Conservation (phyloP, 2,329 filamentous ascomycete genomes). For the Dactylellina parvicollis region DNA sequence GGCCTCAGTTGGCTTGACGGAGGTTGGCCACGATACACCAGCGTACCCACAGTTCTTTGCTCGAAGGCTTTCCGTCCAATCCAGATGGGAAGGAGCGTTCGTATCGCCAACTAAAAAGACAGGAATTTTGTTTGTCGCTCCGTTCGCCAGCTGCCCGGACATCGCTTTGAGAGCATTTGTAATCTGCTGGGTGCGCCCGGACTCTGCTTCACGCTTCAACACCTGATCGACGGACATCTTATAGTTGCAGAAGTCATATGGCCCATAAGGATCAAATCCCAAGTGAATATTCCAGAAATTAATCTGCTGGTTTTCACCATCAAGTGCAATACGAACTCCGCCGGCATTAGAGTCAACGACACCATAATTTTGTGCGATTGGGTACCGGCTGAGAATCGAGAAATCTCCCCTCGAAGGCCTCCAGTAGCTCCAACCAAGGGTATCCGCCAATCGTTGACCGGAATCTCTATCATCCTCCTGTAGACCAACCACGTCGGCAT, state of each 20-base stretch:
- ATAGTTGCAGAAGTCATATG: constrained; percentile 63
- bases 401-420: constrained; percentile 59
- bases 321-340: constrained; percentile 61
- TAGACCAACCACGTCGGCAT: constrained; percentile 61
- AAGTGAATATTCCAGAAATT: constrained; percentile 62
- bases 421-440: constrained; percentile 62
- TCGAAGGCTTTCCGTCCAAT: constrained; percentile 61
- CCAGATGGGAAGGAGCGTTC: constrained; percentile 64
- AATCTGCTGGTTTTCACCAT: constrained; percentile 59
- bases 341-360: constrained; percentile 58
- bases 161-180: constrained; percentile 60
- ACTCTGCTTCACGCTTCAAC: constrained; percentile 60
- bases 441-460: constrained; percentile 60
- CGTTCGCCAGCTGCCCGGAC: constrained; percentile 59
- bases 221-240: constrained; percentile 60
- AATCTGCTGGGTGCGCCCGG: constrained; percentile 62
- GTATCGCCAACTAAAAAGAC: constrained; percentile 63
- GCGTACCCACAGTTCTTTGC: constrained; percentile 61
- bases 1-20: constrained; percentile 59
- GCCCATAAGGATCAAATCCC: constrained; percentile 62
- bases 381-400: constrained; percentile 62
- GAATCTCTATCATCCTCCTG: constrained; percentile 61
- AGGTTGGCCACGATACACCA: constrained; percentile 62
- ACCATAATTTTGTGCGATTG: constrained; percentile 59
- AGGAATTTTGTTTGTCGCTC: constrained; percentile 59